Conservation (phyloP, 2,329 filamentous ascomycete species). For the Aspergillus sp. region DNA sequence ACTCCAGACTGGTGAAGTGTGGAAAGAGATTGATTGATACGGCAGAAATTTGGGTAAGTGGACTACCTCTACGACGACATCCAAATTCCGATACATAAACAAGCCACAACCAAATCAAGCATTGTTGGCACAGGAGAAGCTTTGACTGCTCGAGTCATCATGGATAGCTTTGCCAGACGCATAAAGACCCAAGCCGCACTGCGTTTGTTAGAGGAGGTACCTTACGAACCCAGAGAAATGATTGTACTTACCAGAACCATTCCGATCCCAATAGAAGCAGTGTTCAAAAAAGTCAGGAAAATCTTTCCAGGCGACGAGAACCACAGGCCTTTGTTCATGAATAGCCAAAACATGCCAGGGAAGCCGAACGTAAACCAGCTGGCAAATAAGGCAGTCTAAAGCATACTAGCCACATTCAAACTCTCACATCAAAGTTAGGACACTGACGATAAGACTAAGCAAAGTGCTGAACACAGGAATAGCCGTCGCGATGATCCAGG, state of each 20-base stretch:
- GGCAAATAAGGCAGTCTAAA: constrained; percentile 56
- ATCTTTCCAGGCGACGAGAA: constrained; percentile 31
- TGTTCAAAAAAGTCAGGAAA: constrained; percentile 24
- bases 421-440: not conserved
- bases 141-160: constrained; percentile 27
- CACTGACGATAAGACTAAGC: constrained; percentile 57
- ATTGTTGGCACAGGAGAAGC: constrained; percentile 33
- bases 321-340: constrained; percentile 33
- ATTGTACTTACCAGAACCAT: constrained; percentile 19
- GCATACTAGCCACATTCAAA: constrained; percentile 6
- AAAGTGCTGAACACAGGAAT: constrained; percentile 68
- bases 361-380: constrained; percentile 62
- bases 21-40: no score
- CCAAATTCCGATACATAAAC: not conserved
- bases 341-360: constrained; percentile 37
- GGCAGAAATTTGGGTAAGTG: no score
- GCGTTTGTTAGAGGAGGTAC: not conserved
- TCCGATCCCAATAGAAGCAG: constrained; percentile 21
- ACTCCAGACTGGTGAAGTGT: no score
- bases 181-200: constrained; percentile 35
- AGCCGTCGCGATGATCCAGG: constrained; percentile 66
- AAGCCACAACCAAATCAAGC: constrained; percentile 8
- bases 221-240: no score
- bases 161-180: constrained; percentile 34
- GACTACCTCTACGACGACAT: not conserved